Evolutionary conservation across 176 grass and related monocot genomes (phyloP).

Genomic region (Musa troglodytarum): DNA sequence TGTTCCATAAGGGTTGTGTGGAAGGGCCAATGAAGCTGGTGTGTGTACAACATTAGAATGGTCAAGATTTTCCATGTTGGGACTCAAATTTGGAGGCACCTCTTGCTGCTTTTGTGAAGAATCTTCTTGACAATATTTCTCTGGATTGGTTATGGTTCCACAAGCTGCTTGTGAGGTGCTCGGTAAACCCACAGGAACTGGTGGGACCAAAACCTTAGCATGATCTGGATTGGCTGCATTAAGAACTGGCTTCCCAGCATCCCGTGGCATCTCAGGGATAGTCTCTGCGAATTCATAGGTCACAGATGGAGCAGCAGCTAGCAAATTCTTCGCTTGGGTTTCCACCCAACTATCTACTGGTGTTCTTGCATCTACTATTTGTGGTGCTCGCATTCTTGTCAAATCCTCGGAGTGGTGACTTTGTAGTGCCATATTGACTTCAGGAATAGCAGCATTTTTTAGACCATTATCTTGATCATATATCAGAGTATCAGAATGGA

Average conservation of each 20-base stretch:
- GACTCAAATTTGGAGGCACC: not conserved
- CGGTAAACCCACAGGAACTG: not conserved
- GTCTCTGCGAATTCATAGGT: slow-evolving; percentile 34
- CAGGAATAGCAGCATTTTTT: slow-evolving; percentile 26
- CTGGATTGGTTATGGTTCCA: slow-evolving; percentile 16
- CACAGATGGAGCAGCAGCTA: slow-evolving; percentile 22
- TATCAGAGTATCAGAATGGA: slow-evolving; percentile 61
- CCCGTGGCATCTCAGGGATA: slow-evolving; percentile 29
- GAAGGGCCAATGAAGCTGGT: not conserved
- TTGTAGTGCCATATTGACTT: slow-evolving; percentile 41
- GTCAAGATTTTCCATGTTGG: not conserved
- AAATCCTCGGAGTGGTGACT: slow-evolving; percentile 69
- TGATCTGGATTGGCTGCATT: slow-evolving; percentile 4
- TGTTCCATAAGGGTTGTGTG: not conserved
- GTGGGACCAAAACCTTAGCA: not conserved
- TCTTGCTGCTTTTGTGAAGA: not conserved
- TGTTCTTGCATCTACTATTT: not conserved
- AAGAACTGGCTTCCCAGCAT: slow-evolving; percentile 25
- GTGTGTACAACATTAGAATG: not conserved
- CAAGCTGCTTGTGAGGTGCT: not conserved
- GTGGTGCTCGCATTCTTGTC: slow-evolving; percentile 45
- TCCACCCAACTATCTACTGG: slow-evolving; percentile 4
- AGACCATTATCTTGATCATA: slow-evolving; percentile 41
- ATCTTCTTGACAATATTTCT: slow-evolving; percentile 23
- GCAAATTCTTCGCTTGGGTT: slow-evolving; percentile 6